Evolutionary conservation across 768 basidiomycete genomes (phyloP).

Genomic region (Suillus weaverae): DNA sequence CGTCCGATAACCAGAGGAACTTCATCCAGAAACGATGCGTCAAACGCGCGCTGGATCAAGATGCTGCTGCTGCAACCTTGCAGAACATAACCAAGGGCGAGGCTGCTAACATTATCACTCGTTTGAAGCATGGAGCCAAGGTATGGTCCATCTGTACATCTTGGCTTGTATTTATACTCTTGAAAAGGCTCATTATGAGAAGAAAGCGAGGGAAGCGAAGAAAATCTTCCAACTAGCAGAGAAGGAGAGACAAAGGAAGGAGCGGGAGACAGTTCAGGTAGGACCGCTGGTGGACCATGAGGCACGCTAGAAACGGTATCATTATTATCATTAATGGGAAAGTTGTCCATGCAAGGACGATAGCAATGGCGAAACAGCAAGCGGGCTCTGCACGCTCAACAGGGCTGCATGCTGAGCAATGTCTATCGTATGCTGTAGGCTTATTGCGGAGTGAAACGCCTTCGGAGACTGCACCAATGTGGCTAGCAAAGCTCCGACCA

Average conservation of each 20-base stretch:
- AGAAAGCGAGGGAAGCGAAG: constrained; percentile 43
- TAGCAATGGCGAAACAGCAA: constrained; percentile 67
- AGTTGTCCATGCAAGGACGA: constrained; percentile 29
- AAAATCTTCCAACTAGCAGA: constrained; percentile 35
- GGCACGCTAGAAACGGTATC: neutral
- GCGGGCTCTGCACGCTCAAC: constrained; percentile 54
- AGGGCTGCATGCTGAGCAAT: constrained; percentile 66
- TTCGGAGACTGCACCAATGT: constrained; percentile 46
- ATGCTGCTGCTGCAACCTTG: constrained; percentile 29
- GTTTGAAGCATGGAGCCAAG: constrained; percentile 74
- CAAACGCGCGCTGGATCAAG: constrained; percentile 24
- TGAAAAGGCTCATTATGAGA: constrained; percentile 54
- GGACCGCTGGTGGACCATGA: constrained; percentile 45
- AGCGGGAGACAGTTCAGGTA: constrained; percentile 58
- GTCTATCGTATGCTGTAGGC: constrained; percentile 46
- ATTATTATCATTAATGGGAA: neutral
- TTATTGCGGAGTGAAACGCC: constrained; percentile 45
- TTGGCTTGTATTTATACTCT: constrained; percentile 2
- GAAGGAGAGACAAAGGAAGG: constrained; percentile 53
- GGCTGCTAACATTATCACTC: constrained; percentile 76
- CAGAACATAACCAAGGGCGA: constrained; percentile 68
- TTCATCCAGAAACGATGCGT: constrained; percentile 56
- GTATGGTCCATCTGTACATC: constrained; percentile 35
- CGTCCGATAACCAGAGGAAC: constrained; percentile 59
- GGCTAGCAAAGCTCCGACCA: constrained; percentile 84